phyloP scores from a whole-genome alignment of 2,329 filamentous ascomycete species.

The Teratosphaeria zuluensis region DNA sequence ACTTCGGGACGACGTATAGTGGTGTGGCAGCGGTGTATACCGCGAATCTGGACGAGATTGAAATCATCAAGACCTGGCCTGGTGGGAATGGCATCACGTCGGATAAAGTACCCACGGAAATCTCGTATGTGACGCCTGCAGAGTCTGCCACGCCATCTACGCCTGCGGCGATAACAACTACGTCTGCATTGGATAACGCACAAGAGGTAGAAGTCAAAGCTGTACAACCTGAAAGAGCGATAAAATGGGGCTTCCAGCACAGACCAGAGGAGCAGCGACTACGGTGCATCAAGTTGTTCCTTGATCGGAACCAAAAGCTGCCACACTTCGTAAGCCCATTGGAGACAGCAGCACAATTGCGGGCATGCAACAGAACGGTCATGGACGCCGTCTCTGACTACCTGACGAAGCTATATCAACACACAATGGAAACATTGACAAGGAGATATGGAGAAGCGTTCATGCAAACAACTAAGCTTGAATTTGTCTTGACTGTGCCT shows the following conservation, averaged over 20 bases:
- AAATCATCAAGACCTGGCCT: constrained; percentile 77
- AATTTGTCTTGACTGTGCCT: constrained; percentile 72
- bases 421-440: constrained; percentile 69
- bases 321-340: constrained; percentile 71
- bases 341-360: constrained; percentile 68
- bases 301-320: constrained; percentile 70
- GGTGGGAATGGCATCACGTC: constrained; percentile 79
- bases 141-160: background rate
- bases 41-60: constrained; percentile 62
- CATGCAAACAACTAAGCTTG: constrained; percentile 63
- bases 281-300: constrained; percentile 75
- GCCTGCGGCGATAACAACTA: background rate
- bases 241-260: constrained; percentile 77
- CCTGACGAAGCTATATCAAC: constrained; percentile 62
- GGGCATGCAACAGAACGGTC: constrained; percentile 64
- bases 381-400: constrained; percentile 74
- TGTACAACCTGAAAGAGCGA: constrained; percentile 26
- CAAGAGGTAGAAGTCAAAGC: constrained; percentile 1
- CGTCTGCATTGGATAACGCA: background rate
- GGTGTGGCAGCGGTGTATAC: constrained; percentile 46
- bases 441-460: constrained; percentile 68
- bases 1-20: constrained; percentile 78
- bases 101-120: constrained; percentile 76
- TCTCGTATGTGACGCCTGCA: constrained; percentile 39
- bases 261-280: constrained; percentile 65